Evolutionary conservation across 805 yeast genomes (phyloP).

Genomic region (Wickerhamiella allomyrinae): DNA sequence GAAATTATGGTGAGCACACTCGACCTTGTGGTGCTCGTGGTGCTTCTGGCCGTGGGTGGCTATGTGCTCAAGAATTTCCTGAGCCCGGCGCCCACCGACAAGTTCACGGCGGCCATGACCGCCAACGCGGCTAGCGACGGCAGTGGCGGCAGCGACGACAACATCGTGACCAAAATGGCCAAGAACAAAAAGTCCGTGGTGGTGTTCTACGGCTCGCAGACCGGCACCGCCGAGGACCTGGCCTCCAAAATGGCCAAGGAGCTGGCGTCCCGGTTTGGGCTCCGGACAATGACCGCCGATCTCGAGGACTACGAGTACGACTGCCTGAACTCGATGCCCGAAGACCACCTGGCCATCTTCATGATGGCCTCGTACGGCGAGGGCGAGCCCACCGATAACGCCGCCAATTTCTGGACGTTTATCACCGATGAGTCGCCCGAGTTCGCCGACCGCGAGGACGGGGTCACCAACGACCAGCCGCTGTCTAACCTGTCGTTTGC

Average conservation of each 20-base stretch:
- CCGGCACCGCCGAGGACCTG: slow-evolving; percentile 97
- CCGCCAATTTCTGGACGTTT: slow-evolving; percentile 47
- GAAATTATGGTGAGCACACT: slow-evolving; percentile 2
- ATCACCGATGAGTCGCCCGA: slow-evolving; percentile 34
- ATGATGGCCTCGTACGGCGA: slow-evolving; percentile 93
- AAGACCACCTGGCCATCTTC: slow-evolving; percentile 49
- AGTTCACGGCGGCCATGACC: slow-evolving; percentile 3
- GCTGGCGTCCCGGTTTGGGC: slow-evolving; percentile 63
- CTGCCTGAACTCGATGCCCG: slow-evolving; percentile 34
- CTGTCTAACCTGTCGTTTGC: slow-evolving; percentile 50
- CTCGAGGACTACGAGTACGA: slow-evolving; percentile 75
- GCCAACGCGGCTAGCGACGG: slow-evolving; percentile 2
- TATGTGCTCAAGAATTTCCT: not conserved
- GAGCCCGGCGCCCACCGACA: not conserved
- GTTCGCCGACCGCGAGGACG: slow-evolving; percentile 26
- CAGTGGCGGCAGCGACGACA: slow-evolving; percentile 5
- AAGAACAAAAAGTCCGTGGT: slow-evolving; percentile 58
- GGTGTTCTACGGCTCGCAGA: slow-evolving; percentile 86
- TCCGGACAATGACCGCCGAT: slow-evolving; percentile 75
- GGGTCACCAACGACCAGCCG: slow-evolving; percentile 9
- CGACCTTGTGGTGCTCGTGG: not conserved
- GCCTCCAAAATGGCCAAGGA: slow-evolving; percentile 85
- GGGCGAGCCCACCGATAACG: slow-evolving; percentile 96
- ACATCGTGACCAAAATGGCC: slow-evolving; percentile 28
- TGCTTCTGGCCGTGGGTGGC: not conserved